Conservation (phyloP, 83 land plant genomes). For the Picea abies region DNA sequence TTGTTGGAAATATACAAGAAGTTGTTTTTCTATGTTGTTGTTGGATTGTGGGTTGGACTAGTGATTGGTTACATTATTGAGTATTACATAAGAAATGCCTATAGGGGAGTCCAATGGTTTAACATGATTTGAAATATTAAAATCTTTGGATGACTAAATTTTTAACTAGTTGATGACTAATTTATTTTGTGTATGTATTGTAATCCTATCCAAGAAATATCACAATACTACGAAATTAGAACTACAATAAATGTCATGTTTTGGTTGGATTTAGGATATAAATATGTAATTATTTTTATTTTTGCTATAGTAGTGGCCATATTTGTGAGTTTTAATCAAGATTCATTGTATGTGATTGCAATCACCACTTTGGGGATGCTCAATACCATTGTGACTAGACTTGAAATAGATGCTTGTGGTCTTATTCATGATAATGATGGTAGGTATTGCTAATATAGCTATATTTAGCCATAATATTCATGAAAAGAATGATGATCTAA, state of each 20-base stretch:
- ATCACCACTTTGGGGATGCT: constrained; percentile 89
- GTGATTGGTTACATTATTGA: constrained; percentile 79
- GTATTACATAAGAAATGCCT: constrained; percentile 86
- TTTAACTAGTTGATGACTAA: neutral
- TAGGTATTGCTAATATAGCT: no score
- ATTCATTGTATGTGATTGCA: constrained; percentile 89
- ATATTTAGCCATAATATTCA: no score
- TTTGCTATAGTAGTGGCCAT: constrained; percentile 77
- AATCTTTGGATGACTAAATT: neutral
- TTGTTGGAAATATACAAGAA: constrained; percentile 40
- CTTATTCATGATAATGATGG: no score
- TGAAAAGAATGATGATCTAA: no score
- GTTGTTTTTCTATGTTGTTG: constrained; percentile 71
- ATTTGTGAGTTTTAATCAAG: constrained; percentile 74
- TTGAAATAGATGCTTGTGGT: constrained; percentile 39
- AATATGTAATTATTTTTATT: constrained; percentile 79
- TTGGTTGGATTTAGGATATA: constrained; percentile 83
- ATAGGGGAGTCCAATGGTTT: constrained; percentile 40
- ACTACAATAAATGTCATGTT: constrained; percentile 90
- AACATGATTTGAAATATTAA: neutral
- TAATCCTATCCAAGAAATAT: constrained; percentile 77
- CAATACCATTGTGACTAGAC: constrained; percentile 80
- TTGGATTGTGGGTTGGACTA: constrained; percentile 90
- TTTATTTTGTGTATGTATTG: neutral
- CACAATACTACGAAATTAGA: constrained; percentile 80